phyloP scores from a whole-genome alignment of 768 basidiomycete genomes.

The Kwoniella mangroviensis region DNA sequence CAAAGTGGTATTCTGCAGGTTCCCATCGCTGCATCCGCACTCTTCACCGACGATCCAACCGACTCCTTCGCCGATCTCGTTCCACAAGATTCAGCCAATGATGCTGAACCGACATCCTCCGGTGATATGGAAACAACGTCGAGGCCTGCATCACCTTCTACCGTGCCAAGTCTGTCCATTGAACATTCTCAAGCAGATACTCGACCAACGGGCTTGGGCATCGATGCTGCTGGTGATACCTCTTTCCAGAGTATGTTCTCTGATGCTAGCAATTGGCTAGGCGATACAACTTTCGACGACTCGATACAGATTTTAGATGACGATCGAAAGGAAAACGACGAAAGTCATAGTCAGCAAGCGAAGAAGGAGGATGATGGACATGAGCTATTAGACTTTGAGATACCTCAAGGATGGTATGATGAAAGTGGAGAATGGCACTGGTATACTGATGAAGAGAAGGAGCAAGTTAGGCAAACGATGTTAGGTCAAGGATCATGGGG shows the following conservation, averaged over 20 bases:
- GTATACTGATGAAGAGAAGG: conserved; percentile 55
- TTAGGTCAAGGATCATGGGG: conserved; percentile 16
- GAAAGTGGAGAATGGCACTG: conserved; percentile 52
- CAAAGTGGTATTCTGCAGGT: conserved; percentile 11
- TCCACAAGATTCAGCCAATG: conserved; percentile 5
- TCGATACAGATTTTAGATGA: conserved; percentile 16
- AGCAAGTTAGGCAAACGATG: conserved; percentile 42
- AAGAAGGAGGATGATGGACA: conserved; percentile 33
- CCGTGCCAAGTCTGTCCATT: conserved; percentile 28
- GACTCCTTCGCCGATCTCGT: conserved; percentile 34
- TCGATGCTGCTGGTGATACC: conserved; percentile 27
- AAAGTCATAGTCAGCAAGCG: not conserved
- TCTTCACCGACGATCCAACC: conserved; percentile 31
- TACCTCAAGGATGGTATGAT: conserved; percentile 57
- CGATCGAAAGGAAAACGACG: not conserved
- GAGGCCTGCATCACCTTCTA: conserved; percentile 21
- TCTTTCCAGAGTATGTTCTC: conserved; percentile 36
- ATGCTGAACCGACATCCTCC: not conserved
- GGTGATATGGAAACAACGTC: not conserved
- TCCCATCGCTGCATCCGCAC: conserved; percentile 16
- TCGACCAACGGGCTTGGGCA: conserved; percentile 19
- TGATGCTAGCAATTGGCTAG: conserved; percentile 42
- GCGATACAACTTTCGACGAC: conserved; percentile 43
- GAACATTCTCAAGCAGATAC: conserved; percentile 24
- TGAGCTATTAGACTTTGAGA: conserved; percentile 37